Evolutionary conservation across 1,284 basidiomycete species (phyloP).

Genomic region (Cryptococcus sp.): DNA sequence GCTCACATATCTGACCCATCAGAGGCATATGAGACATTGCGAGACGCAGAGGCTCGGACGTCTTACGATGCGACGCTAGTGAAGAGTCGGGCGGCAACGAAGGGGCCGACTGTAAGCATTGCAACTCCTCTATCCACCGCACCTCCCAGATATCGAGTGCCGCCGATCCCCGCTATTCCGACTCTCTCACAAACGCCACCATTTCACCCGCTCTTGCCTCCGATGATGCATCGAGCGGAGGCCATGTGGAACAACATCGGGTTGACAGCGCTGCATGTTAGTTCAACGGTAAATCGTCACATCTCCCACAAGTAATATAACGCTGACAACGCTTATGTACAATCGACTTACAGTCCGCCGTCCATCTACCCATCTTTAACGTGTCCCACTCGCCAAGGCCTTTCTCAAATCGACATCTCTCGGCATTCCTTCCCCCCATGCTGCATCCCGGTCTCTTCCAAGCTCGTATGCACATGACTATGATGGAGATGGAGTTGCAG

Average conservation of each 20-base stretch:
- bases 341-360: too few species aligned
- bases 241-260: neutral
- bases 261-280: too few species aligned
- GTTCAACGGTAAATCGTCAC: too few species aligned
- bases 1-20: neutral
- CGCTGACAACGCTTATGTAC: too few species aligned
- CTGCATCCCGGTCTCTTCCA: too few species aligned
- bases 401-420: too few species aligned
- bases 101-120: neutral
- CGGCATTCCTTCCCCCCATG: too few species aligned
- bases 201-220: slow-evolving; percentile 6
- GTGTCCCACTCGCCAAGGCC: too few species aligned
- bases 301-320: too few species aligned
- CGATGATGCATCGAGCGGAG: neutral
- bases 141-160: neutral
- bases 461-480: slow-evolving; percentile 8
- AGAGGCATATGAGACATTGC: slow-evolving; percentile 42
- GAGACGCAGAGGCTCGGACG: slow-evolving; percentile 14
- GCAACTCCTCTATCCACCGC: slow-evolving; percentile 1
- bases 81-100: neutral
- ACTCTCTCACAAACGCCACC: slow-evolving; percentile 4
- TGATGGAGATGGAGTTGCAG: slow-evolving; percentile 8
- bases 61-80: slow-evolving; percentile 21
- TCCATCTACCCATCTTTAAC: too few species aligned
- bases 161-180: slow-evolving; percentile 1